Evolutionary conservation across 805 yeast genomes (phyloP), one percentile per base, ranked within the genome.

Genomic region (Debaryomyces prosopidis): DNA sequence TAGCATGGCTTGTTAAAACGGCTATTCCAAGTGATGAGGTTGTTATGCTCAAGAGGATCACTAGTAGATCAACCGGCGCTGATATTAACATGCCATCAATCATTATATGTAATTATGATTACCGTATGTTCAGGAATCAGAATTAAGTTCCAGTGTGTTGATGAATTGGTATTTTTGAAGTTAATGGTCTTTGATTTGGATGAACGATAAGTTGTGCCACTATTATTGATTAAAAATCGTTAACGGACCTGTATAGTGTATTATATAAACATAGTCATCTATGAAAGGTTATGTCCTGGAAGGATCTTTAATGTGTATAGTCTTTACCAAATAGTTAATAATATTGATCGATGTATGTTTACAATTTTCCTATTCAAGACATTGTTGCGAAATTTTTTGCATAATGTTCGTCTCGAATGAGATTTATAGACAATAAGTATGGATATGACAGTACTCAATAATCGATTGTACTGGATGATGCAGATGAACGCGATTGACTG

Each of bases 321-420:
- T 23, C 26, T 23, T 23, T 7, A 23, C 26, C 26, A 23, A 23
- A 9, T 30, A 30, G 33, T 30, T 37, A 37, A 37, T 23, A 15
- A 11, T 20, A 32, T 31, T 12, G 30, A 40, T 14, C 12, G 16
- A 6, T 40, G 23, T 4, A n/a, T 41, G 40, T 42, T 42, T 34
- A 42, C 17, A 42, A n/a, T 10, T 36, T 42, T 34, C 44, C 44
- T 35, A 36, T 20, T 42, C 35, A 34, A 36, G 43, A 36, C 10
- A 12, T 12, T 35, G 32, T 28, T 36, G 44, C 44, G 40, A 27
- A 34, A 34, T 12, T n/a, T 32, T 34, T 34, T 34, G 19, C 11
- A 31, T 23, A 7, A 10, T 23, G 26, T 7, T 23, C 26, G 26
- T 23, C 26, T 23, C 26, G 9, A 23, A 7, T 23, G 5, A 23